A percentile compares a stretch with the other conserved stretches of the same genome.
These are phyloP conservation scores for Lolium rigidum DNA, from an alignment of 176 grass and related monocot genomes.

Conservation along the genomic window DNA sequence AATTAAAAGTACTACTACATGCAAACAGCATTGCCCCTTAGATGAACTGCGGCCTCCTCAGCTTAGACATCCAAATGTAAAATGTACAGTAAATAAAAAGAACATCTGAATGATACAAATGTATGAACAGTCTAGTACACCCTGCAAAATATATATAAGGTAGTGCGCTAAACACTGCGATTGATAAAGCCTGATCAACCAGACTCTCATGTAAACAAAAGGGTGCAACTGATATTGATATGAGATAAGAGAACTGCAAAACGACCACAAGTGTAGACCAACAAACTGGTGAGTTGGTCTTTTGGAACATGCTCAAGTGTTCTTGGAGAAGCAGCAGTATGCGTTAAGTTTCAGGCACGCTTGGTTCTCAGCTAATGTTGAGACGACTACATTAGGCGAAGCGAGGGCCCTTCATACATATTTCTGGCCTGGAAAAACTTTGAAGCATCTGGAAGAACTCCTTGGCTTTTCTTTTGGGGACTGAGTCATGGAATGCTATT, in stretches of 20 bases:
- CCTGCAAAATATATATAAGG: not conserved
- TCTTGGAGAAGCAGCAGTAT: too few species aligned
- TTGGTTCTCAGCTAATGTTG: too few species aligned
- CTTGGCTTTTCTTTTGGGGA: not conserved
- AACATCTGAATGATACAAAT: too few species aligned
- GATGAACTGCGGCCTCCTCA: not conserved
- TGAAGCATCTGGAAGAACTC: constrained; percentile 8
- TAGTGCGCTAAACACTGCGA: not conserved
- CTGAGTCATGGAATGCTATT: not conserved
- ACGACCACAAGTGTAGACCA: not conserved
- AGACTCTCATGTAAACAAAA: too few species aligned
- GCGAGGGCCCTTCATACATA: not conserved
- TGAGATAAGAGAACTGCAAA: not conserved
- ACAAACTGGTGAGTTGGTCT: not conserved
- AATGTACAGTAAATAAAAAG: not conserved
- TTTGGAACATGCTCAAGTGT: not conserved
- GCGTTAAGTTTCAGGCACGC: too few species aligned
- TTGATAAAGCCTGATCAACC: too few species aligned
- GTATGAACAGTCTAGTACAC: too few species aligned
- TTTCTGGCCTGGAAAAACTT: not conserved
- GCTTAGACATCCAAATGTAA: not conserved
- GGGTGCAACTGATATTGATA: not conserved
- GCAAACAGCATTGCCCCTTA: not conserved
- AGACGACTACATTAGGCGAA: not conserved
- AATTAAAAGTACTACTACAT: too few species aligned